Percentiles rank a stretch among this genome's conserved stretches.
Conservation (phyloP, 2,329 filamentous ascomycete species). For the Cercospora citrullina region DNA sequence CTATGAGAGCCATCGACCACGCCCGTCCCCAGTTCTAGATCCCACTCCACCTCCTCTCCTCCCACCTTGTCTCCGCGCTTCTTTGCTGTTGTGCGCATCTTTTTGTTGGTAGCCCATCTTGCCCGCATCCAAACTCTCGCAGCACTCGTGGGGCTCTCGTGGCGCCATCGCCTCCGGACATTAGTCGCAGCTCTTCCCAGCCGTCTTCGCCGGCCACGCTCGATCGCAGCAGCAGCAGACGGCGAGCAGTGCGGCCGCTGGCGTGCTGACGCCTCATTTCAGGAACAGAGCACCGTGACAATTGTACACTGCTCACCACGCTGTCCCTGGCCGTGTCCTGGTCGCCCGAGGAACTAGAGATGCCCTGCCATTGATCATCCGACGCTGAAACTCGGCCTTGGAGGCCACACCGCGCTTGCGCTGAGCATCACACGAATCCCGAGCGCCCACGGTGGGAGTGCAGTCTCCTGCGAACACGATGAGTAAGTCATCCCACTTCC, state of each 20-base stretch:
- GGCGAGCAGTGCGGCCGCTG: not conserved
- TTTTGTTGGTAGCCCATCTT: not conserved
- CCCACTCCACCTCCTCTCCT: not conserved
- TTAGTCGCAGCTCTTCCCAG: not conserved
- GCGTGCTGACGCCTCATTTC: not conserved
- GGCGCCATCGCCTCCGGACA: not conserved
- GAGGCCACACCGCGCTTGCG: not conserved
- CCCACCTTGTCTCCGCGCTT: not conserved
- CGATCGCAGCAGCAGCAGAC: not conserved
- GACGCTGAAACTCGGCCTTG: constrained; percentile 1
- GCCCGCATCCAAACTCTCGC: not conserved
- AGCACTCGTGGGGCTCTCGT: not conserved
- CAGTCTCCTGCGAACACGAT: constrained; percentile 1
- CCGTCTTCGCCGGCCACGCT: not conserved
- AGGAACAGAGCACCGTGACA: not conserved
- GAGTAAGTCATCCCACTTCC: constrained; percentile 7
- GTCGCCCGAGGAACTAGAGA: not conserved
- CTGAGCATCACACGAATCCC: not conserved
- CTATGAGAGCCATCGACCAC: not conserved
- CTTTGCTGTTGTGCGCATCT: not conserved
- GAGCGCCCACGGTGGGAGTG: not conserved
- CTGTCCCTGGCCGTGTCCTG: not conserved
- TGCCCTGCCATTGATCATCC: constrained; percentile 1
- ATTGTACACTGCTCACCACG: not conserved
- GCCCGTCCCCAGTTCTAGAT: constrained; percentile 4